Evolutionary conservation across 2,329 filamentous ascomycete species (phyloP).

Genomic region (Mycosphaerella arachidis): DNA sequence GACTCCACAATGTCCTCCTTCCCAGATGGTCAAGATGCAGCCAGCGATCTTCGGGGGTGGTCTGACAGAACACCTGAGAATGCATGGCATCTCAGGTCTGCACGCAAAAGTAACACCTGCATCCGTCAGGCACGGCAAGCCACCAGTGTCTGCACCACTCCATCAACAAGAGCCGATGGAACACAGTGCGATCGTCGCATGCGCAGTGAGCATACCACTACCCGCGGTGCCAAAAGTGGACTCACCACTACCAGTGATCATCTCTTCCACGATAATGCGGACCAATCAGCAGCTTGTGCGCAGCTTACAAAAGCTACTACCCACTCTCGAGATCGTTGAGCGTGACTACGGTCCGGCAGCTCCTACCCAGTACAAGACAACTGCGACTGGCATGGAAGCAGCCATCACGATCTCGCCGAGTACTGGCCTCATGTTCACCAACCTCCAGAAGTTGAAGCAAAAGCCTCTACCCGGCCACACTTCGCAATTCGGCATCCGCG

Average conservation of each 20-base stretch:
- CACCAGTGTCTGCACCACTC: neutral
- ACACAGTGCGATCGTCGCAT: neutral
- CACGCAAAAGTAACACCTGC: too few relatives aligned
- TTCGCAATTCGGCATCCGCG: conserved; percentile 45
- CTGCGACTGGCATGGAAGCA: conserved; percentile 47
- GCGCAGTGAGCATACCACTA: neutral
- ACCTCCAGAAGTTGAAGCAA: conserved; percentile 68
- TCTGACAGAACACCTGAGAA: neutral
- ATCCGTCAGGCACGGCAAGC: neutral
- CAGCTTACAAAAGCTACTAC: conserved; percentile 48
- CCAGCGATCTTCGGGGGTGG: neutral
- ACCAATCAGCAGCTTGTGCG: conserved; percentile 47
- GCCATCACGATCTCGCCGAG: conserved; percentile 69
- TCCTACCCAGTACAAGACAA: conserved; percentile 19
- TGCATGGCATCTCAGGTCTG: neutral
- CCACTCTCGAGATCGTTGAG: conserved; percentile 53
- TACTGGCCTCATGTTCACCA: conserved; percentile 66
- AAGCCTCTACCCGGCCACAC: conserved; percentile 60
- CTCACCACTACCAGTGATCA: conserved; percentile 43
- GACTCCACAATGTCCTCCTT: neutral
- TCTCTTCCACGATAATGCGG: conserved; percentile 46
- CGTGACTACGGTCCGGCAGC: conserved; percentile 41
- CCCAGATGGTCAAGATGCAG: neutral
- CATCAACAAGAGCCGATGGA: neutral
- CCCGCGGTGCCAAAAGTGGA: neutral